Percentiles rank a stretch among this genome's conserved stretches.
Evolutionary conservation across 352 stramenopile species (phyloP).

Genomic region (Phytophthora pseudosyringae): DNA sequence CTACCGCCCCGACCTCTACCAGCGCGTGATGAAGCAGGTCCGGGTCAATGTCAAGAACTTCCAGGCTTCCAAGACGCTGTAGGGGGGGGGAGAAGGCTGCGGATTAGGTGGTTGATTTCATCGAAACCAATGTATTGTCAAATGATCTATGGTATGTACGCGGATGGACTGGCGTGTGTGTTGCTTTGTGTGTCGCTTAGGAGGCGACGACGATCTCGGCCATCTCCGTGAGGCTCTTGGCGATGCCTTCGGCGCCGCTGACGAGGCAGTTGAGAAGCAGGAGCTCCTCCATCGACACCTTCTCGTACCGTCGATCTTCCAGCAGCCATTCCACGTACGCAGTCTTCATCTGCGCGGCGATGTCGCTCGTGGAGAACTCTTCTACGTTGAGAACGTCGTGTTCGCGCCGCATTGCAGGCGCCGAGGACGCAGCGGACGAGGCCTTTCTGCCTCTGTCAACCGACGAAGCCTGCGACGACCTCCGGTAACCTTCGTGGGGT

Average conservation of each 20-base stretch:
- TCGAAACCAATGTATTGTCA: slow-evolving; percentile 14
- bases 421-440: slow-evolving; percentile 26
- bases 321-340: slow-evolving; percentile 37
- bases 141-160: slow-evolving; percentile 9
- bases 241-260: slow-evolving; percentile 32
- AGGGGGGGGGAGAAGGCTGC: neutral
- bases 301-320: slow-evolving; percentile 34
- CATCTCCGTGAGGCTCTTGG: slow-evolving; percentile 32
- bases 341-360: slow-evolving; percentile 33
- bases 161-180: neutral
- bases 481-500: slow-evolving; percentile 9
- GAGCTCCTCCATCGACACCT: slow-evolving; percentile 37
- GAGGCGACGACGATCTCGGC: slow-evolving; percentile 27
- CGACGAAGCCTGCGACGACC: slow-evolving; percentile 33
- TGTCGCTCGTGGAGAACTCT: slow-evolving; percentile 30
- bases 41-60: slow-evolving; percentile 72
- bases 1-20: slow-evolving; percentile 78
- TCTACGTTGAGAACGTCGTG: slow-evolving; percentile 35
- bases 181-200: neutral
- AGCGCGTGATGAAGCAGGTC: slow-evolving; percentile 64
- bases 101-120: neutral
- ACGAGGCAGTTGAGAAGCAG: slow-evolving; percentile 36
- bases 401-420: slow-evolving; percentile 25
- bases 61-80: slow-evolving; percentile 50
- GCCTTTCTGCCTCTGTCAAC: slow-evolving; percentile 21